Conservation (phyloP, 768 basidiomycete species). For the Mycena vulgaris region DNA sequence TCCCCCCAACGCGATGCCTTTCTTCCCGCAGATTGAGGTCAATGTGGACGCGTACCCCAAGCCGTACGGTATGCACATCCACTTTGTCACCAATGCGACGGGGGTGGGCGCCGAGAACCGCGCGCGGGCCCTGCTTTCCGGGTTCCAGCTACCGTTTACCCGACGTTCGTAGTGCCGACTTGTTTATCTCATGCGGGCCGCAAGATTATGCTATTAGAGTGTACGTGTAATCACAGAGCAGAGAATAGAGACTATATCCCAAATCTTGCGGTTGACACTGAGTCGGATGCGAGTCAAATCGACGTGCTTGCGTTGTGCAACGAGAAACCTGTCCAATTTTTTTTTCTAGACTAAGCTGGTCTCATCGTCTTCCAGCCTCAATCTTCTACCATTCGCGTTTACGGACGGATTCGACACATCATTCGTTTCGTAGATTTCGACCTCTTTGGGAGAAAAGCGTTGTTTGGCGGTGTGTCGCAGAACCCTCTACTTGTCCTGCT, state of each 20-base stretch:
- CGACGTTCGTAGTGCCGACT: background rate
- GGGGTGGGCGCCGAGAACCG: constrained; percentile 93
- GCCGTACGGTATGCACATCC: constrained; percentile 92
- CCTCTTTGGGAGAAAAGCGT: background rate
- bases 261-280: too few species aligned
- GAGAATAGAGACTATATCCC: background rate
- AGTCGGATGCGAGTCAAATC: too few species aligned
- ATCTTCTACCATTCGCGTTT: too few species aligned
- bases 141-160: constrained; percentile 91
- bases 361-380: too few species aligned
- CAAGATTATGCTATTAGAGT: constrained; percentile 17
- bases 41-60: constrained; percentile 92
- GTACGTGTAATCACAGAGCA: background rate
- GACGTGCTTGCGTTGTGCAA: too few species aligned
- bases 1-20: constrained; percentile 84
- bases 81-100: constrained; percentile 90
- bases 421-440: too few species aligned
- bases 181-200: too few species aligned
- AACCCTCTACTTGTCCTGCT: background rate
- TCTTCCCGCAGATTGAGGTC: constrained; percentile 97
- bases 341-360: too few species aligned
- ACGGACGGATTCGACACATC: too few species aligned
- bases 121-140: constrained; percentile 89
- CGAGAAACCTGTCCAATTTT: too few species aligned
- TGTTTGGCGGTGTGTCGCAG: background rate